Percentiles rank a stretch among this genome's conserved stretches.
These are phyloP conservation scores for Beauveria medogensis DNA, from an alignment of 2,329 filamentous ascomycete species.

Conservation along the genomic window DNA sequence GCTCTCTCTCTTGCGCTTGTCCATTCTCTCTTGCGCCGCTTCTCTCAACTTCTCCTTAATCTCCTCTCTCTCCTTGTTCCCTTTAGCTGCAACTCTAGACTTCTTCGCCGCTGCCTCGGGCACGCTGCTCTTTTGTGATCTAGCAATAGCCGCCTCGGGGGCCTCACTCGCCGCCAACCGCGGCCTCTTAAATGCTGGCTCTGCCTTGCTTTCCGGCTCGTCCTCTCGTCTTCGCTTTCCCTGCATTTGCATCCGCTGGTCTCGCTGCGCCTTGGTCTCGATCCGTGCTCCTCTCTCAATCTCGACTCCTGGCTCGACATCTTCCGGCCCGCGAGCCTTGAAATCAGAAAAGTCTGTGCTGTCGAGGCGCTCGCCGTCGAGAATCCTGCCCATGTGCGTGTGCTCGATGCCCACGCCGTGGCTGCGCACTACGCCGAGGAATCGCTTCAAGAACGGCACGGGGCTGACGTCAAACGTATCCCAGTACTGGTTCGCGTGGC, in stretches of 20 bases:
- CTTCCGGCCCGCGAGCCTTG: neutral
- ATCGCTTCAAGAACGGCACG: conserved; percentile 27
- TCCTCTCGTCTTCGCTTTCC: neutral
- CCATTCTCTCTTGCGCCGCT: too few relatives aligned
- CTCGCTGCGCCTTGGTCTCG: neutral
- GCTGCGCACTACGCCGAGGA: conserved; percentile 29
- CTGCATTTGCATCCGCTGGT: neutral
- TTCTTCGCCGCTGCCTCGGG: too few relatives aligned
- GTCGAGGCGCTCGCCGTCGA: conserved; percentile 23
- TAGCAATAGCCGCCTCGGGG: too few relatives aligned
- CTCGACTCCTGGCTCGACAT: neutral
- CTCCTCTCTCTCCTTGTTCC: too few relatives aligned
- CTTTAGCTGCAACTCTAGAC: too few relatives aligned
- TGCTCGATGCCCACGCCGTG: conserved; percentile 30
- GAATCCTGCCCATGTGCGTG: conserved; percentile 32
- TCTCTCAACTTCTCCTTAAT: too few relatives aligned
- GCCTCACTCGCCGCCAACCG: neutral
- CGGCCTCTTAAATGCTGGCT: neutral
- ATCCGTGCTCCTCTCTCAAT: neutral
- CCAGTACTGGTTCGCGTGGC: neutral
- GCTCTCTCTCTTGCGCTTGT: neutral
- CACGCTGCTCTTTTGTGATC: too few relatives aligned
- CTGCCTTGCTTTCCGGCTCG: neutral
- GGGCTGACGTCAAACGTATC: conserved; percentile 24
- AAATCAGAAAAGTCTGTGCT: conserved; percentile 16